A percentile compares a stretch with the other conserved stretches of the same genome.
Conservation (phyloP, 2,329 filamentous ascomycete species). For the Paecilomyces variotii region DNA sequence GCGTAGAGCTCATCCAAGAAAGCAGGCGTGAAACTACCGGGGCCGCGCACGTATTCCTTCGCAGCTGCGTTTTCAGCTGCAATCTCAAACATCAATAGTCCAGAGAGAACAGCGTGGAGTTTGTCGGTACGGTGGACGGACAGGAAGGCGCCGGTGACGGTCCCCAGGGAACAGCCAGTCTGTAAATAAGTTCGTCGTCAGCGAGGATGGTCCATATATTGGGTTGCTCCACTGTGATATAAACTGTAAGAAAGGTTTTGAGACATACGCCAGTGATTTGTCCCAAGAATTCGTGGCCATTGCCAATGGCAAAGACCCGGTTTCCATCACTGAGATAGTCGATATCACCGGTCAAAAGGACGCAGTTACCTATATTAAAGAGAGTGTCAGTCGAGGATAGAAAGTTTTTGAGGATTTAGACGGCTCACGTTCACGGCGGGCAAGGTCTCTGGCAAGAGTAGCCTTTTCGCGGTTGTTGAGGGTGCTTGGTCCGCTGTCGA, state of each 20-base stretch:
- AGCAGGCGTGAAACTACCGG: constrained; percentile 77
- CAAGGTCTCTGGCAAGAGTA: constrained; percentile 57
- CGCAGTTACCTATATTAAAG: constrained; percentile 44
- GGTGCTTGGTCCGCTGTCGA: constrained; percentile 63
- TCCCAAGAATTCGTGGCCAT: constrained; percentile 60
- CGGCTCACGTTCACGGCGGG: constrained; percentile 51
- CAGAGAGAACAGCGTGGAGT: constrained; percentile 66
- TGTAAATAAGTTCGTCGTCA: constrained; percentile 9
- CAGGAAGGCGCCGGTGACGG: constrained; percentile 67
- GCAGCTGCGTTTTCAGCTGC: constrained; percentile 60
- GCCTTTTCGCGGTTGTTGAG: constrained; percentile 50
- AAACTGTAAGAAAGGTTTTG: not conserved
- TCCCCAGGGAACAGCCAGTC: constrained; percentile 80
- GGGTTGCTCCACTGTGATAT: not conserved
- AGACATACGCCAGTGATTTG: constrained; percentile 36
- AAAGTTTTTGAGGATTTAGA: not conserved
- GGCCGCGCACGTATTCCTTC: constrained; percentile 60
- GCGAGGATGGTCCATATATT: not conserved
- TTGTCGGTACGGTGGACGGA: constrained; percentile 57
- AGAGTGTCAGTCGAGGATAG: constrained; percentile 1
- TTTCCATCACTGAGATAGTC: constrained; percentile 72
- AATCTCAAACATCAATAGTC: constrained; percentile 68
- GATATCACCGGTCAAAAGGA: constrained; percentile 72
- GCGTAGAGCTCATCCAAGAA: constrained; percentile 66
- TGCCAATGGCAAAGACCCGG: constrained; percentile 59